phyloP scores from a whole-genome alignment of 1,139 yeast genomes.

The Saccharomyces hybrid region DNA sequence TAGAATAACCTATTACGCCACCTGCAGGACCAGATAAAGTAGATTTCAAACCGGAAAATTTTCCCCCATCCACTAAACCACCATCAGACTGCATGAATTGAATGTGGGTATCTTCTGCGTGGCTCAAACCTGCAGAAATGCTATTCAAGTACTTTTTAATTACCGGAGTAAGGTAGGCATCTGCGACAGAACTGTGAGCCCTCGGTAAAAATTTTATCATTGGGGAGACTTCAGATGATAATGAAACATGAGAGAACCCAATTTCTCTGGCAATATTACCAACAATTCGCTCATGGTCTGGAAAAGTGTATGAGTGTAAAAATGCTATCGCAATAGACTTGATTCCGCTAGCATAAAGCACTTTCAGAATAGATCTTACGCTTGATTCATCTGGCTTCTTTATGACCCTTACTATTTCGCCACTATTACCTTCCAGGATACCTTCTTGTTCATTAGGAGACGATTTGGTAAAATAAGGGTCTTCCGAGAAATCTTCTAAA shows the following conservation, averaged over 20 bases:
- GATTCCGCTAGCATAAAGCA: slow-evolving; percentile 47
- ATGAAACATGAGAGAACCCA: slow-evolving; percentile 56
- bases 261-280: slow-evolving; percentile 50
- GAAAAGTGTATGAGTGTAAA: slow-evolving; percentile 62
- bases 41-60: slow-evolving; percentile 47
- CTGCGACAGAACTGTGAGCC: slow-evolving; percentile 67
- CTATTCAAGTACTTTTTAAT: slow-evolving; percentile 52
- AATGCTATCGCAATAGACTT: slow-evolving; percentile 61
- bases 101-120: slow-evolving; percentile 36
- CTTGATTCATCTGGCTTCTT: slow-evolving; percentile 40
- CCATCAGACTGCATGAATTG: slow-evolving; percentile 60
- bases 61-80: slow-evolving; percentile 43
- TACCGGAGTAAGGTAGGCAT: slow-evolving; percentile 71
- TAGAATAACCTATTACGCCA: slow-evolving; percentile 51
- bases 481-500: slow-evolving; percentile 56
- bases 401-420: slow-evolving; percentile 53
- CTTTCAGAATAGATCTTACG: slow-evolving; percentile 36
- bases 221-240: slow-evolving; percentile 60
- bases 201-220: slow-evolving; percentile 67
- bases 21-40: slow-evolving; percentile 58
- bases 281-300: slow-evolving; percentile 52
- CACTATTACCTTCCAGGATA: slow-evolving; percentile 48
- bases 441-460: slow-evolving; percentile 26
- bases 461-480: slow-evolving; percentile 36
- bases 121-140: slow-evolving; percentile 53